Conservation (phyloP, 2,329 filamentous ascomycete species). For the Celoporthe dispersa region DNA sequence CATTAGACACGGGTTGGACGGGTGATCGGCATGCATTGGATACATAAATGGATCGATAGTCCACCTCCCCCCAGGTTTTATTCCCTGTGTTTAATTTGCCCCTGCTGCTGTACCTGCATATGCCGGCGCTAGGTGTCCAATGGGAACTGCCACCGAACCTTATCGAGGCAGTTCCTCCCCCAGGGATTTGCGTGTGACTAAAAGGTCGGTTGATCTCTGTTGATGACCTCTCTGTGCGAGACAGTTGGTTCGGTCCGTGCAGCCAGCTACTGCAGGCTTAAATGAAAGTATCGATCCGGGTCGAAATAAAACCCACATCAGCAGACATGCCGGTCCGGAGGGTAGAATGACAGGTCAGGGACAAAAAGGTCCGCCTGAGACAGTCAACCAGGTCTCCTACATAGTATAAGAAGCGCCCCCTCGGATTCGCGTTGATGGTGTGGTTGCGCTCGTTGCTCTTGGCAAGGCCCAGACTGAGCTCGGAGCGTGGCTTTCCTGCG, state of each 20-base stretch:
- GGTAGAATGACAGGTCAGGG: neutral
- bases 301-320: neutral
- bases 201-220: conserved; percentile 2
- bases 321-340: neutral
- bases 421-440: neutral
- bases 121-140: conserved; percentile 12
- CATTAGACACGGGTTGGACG: neutral
- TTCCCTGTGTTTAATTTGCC: conserved; percentile 13
- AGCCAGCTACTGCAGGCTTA: conserved; percentile 14
- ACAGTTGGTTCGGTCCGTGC: neutral
- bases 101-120: conserved; percentile 15
- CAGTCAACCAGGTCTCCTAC: neutral
- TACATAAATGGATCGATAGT: neutral
- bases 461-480: conserved; percentile 4
- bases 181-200: conserved; percentile 2
- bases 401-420: conserved; percentile 12
- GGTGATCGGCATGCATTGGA: conserved; percentile 15
- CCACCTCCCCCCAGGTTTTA: neutral
- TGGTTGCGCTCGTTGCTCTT: neutral
- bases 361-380: neutral
- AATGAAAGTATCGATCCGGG: neutral
- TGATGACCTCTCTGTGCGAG: neutral
- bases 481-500: neutral
- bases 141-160: neutral
- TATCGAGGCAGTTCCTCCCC: conserved; percentile 3